Conservation (phyloP, 2,329 filamentous ascomycete genomes). For the Neofusicoccum parvum region DNA sequence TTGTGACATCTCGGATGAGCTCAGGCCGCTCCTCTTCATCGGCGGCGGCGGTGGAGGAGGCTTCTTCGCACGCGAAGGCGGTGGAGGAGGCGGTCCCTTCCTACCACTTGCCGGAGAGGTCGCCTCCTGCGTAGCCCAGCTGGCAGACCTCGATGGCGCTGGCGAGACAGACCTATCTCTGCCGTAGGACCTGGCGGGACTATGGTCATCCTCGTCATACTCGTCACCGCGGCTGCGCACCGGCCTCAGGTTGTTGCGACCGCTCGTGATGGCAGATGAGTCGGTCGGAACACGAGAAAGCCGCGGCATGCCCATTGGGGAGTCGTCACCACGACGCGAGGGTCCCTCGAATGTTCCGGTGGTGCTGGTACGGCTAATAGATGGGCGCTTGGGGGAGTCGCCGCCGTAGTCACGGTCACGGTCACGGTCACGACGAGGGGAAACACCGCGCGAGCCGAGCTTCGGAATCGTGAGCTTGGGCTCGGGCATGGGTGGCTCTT, state of each 20-base stretch:
- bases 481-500: constrained; percentile 56
- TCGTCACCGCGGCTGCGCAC: constrained; percentile 39
- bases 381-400: constrained; percentile 47
- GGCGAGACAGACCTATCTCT: constrained; percentile 56
- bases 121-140: constrained; percentile 37
- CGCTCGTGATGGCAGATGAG: constrained; percentile 51
- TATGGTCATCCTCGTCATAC: constrained; percentile 34
- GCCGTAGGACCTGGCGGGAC: constrained; percentile 29
- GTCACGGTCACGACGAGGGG: constrained; percentile 31
- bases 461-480: constrained; percentile 49
- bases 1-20: constrained; percentile 24
- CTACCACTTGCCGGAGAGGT: constrained; percentile 29
- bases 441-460: constrained; percentile 47
- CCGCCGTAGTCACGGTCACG: constrained; percentile 24
- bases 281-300: constrained; percentile 59
- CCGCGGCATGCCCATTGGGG: constrained; percentile 49
- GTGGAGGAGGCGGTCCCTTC: constrained; percentile 61
- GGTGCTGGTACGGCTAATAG: constrained; percentile 42
- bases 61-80: constrained; percentile 65
- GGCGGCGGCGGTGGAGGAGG: constrained; percentile 66
- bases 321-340: constrained; percentile 55
- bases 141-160: constrained; percentile 55
- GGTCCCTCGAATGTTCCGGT: constrained; percentile 63
- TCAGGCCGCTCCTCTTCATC: constrained; percentile 60
- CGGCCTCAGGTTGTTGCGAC: constrained; percentile 51